Evolutionary conservation across 2,329 filamentous ascomycete species (phyloP), one percentile per base, ranked within the genome.

Genomic region (Aspergillus uvarum): DNA sequence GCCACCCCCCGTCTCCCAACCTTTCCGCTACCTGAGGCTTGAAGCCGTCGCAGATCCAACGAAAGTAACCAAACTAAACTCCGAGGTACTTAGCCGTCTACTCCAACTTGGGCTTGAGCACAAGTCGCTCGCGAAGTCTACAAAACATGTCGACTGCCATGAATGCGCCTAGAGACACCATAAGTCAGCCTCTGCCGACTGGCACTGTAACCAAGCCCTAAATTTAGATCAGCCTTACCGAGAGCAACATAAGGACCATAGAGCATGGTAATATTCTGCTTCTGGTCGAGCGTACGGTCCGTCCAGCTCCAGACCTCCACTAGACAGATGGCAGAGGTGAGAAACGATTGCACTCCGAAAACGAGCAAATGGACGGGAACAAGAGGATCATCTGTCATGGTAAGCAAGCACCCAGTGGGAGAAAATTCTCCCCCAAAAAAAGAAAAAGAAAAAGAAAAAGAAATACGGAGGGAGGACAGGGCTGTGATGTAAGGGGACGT

Each of bases 271-370:
- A 87, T 67, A 56, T 78, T 76, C 24, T 77, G 68, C 67, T 85
- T 86, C 65, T 85, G 76, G 2, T 67, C 69, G 1, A 70, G 63
- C 0, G 76, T 74, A 31, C 82, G 77, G 51, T 77, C 77, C 2
- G 72, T 70, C 85, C 87, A 90, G 63, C 77, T 79, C 73, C 83
- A 75, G 65, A 83, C 85, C 59, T 89, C 87, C 2, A 82, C 79
- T 50, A 89, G 79, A 67, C 87, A 90, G 0, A 85, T 84, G 47
- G 84, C 67, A 0, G 87, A 89, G 1, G 87, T 88, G 58, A 89
- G 63, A 38, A 81, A 83, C 0, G 85, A 84, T 67, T 88, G 81
- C 10, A 85, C 72, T 0, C 83, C 82, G 65, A 84, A 89, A 2
- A 85, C 74, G 1, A 89, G 80, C 1, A 90, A 76, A 54, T 87